Evolutionary conservation across 2,329 filamentous ascomycete species (phyloP).

Genomic region (Stachybotrys elegans): DNA sequence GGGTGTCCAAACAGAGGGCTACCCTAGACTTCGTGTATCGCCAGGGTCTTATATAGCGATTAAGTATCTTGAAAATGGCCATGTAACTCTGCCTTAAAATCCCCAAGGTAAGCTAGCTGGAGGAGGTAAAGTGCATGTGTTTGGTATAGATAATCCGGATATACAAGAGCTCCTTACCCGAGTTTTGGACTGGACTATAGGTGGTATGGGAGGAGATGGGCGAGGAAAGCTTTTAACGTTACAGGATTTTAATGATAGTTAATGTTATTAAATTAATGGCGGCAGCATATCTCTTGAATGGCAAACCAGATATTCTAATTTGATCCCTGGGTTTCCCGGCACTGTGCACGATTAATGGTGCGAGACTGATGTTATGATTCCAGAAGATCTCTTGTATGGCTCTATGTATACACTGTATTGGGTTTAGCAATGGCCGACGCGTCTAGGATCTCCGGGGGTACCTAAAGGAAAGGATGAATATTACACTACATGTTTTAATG

Average conservation of each 20-base stretch:
- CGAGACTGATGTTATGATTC: background rate
- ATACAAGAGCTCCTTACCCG: background rate
- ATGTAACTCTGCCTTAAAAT: background rate
- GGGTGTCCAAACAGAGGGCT: background rate
- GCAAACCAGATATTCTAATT: background rate
- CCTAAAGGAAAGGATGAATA: conserved; percentile 1
- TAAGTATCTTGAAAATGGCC: background rate
- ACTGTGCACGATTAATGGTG: background rate
- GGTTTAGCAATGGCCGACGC: background rate
- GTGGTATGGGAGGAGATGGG: background rate
- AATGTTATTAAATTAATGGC: background rate
- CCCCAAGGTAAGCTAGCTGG: background rate
- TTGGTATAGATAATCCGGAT: background rate
- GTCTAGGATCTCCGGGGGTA: background rate
- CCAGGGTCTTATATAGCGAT: background rate
- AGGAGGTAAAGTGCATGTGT: background rate
- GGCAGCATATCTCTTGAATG: background rate
- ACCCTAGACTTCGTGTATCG: background rate
- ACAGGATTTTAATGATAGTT: background rate
- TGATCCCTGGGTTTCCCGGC: background rate
- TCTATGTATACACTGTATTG: background rate
- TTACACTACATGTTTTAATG: conserved; percentile 1
- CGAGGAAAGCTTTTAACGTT: background rate
- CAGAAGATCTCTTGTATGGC: background rate
- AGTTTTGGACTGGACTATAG: background rate